These are phyloP conservation scores for Neurospora tetraspora DNA, from an alignment of 495 filamentous ascomycete genomes.

Conservation along the genomic window DNA sequence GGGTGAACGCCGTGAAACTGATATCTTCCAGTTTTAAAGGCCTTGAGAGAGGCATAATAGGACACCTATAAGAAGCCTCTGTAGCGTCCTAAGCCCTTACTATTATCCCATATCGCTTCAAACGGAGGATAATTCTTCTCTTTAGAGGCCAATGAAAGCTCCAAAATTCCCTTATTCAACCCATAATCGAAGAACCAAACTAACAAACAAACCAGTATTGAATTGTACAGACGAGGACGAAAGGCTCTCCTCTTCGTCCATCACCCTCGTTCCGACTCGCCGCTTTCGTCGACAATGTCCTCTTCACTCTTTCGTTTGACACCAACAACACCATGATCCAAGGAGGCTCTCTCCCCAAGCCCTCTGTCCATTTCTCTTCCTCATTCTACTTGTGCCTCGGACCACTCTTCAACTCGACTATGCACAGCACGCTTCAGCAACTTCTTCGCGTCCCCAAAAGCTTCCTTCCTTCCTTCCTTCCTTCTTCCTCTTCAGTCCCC, in stretches of 20 bases:
- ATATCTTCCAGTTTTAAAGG: too few relatives aligned
- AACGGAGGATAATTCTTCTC: too few relatives aligned
- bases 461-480: background rate
- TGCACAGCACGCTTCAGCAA: background rate
- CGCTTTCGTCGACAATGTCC: background rate
- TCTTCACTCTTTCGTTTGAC: background rate
- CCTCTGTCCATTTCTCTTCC: background rate
- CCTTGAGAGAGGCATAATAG: too few relatives aligned
- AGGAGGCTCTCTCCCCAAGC: background rate
- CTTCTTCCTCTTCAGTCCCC: background rate
- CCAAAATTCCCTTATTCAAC: too few relatives aligned
- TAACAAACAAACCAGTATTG: too few relatives aligned
- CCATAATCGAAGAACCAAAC: too few relatives aligned
- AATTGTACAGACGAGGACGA: too few relatives aligned
- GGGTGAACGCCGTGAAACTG: too few relatives aligned
- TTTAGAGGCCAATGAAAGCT: too few relatives aligned
- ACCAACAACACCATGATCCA: background rate
- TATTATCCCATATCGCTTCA: too few relatives aligned
- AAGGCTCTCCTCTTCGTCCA: background rate
- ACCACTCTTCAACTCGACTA: background rate
- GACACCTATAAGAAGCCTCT: too few relatives aligned
- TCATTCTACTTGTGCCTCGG: background rate
- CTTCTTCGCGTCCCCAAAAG: background rate
- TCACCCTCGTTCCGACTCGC: background rate
- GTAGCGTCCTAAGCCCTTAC: too few relatives aligned